phyloP scores from a whole-genome alignment of 2,329 filamentous ascomycete species.

The Neopestalotiopsis sp. region DNA sequence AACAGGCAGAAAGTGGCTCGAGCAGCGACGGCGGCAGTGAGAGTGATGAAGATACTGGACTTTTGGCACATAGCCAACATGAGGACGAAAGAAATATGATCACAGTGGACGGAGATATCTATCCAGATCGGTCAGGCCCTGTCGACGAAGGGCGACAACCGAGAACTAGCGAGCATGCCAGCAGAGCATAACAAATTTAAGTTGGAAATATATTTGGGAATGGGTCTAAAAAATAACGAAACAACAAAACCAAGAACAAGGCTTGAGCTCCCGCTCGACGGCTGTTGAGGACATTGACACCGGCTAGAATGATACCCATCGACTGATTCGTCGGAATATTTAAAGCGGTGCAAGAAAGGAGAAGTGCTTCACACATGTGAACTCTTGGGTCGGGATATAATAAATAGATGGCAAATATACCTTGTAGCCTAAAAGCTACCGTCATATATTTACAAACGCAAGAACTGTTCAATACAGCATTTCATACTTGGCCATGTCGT shows the following conservation, averaged over 20 bases:
- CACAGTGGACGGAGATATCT: conserved; percentile 45
- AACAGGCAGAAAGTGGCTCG: conserved; percentile 36
- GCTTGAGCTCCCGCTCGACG: too few relatives aligned
- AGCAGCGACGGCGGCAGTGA: conserved; percentile 45
- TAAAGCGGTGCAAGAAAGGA: not conserved
- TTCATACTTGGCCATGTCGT: too few relatives aligned
- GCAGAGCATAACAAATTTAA: not conserved
- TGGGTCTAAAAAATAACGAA: too few relatives aligned
- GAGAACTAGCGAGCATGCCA: not conserved
- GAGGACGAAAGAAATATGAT: conserved; percentile 43
- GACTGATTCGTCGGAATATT: not conserved
- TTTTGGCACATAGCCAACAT: conserved; percentile 47
- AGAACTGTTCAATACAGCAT: too few relatives aligned
- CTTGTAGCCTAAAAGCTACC: not conserved
- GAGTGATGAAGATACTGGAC: conserved; percentile 52
- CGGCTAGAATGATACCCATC: conserved; percentile 1
- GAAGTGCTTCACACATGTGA: not conserved
- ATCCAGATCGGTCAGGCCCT: conserved; percentile 29
- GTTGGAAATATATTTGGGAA: not conserved
- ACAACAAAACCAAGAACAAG: too few relatives aligned
- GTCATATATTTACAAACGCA: not conserved
- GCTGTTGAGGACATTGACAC: not conserved
- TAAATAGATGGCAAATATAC: not conserved
- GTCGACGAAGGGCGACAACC: conserved; percentile 1
- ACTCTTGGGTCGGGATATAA: not conserved